Evolutionary conservation across 495 filamentous ascomycete genomes (phyloP), one percentile per base, ranked within the genome.

Genomic region (Podospora conica): DNA sequence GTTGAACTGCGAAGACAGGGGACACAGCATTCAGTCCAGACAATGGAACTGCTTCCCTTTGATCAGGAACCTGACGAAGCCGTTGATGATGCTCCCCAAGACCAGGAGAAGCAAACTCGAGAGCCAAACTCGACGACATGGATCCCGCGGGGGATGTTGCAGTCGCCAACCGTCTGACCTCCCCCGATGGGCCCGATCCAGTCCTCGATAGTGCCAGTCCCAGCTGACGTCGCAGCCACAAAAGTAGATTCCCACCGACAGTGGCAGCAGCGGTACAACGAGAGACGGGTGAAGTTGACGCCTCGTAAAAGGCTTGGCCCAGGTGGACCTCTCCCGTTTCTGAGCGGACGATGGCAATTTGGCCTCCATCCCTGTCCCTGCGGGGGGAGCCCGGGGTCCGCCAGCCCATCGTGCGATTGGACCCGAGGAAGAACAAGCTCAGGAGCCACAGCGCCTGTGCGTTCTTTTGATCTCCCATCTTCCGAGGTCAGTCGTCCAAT

Each of bases 391-490:
- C 54, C 12, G 28, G 8, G 54, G 22, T n/a, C 21, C 21, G n/a
- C 54, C 23, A 23, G 54, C 31, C 28, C 28, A 27, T 53, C 31
- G 28, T 33, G 28, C 63, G 63, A 64, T 64, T 64, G 63, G 63
- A 31, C 33, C 18, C n/a, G 28, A 55, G 9, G 25, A 23, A 55
- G 55, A 64, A 64, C 63, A 64, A 64, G 63, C 63, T 64, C 63
- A 20, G 27, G 12, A 57, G 54, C 62, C 55, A 54, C 62, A 28
- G 63, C 60, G 60, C 60, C 60, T 53, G 59, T 33, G 29, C 59
- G 27, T 33, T 22, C 20, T 25, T 24, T 21, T 53, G 20, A 22
- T 21, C 22, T 33, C 28, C 15, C 40, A 48, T 48, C 40, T 8
- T 48, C 18, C 40, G 40, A 48, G 40, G 40, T n/a, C 40, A n/a